Evolutionary conservation across 2,329 filamentous ascomycete species (phyloP), one percentile per base, ranked within the genome.

Genomic region (Colletotrichum lupini): DNA sequence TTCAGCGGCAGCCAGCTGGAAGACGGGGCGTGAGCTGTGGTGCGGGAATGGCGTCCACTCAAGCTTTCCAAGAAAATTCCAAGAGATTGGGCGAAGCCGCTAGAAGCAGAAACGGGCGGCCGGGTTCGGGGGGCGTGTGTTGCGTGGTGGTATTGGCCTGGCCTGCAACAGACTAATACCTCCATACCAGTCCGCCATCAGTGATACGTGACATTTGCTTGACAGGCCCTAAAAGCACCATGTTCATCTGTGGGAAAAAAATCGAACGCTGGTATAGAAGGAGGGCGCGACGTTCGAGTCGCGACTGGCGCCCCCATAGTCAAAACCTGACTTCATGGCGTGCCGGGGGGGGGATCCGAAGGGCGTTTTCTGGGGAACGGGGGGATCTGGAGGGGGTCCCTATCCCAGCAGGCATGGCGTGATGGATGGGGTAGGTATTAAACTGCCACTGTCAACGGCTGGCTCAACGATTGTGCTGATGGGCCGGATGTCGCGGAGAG

Each of bases 41-140:
- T 72, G 68, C 72, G 72, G 72, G 57, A 67, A 72, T 67, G 72
- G 72, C 68, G 72, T 74, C 52, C 72, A 72, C 68, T 74, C 72
- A 74, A 74, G 72, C 72, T 74, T 74, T 74, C 72, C 72, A 74
- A 74, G 72, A 72, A 72, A 72, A 57, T 72, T 67, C 72, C 72
- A 74, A 74, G 72, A 74, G 72, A 74, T 72, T 72, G 72, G 68
- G 62, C 72, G 72, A 72, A 62, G 72, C 57, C 72, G 68, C 72
- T 74, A 74, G 72, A 62, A 58, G 49, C 61, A 71, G 59, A 46
- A 66, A 71, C 55, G 60, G 60, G 67, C 61, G 35, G 53, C 67
- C 22, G 67, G 67, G 68, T 55, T 64, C 14, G 46, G 61, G 52
- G 52, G 49, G 57, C 52, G 67, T 35, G 67, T 46, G 56, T 57